Evolutionary conservation across 129 eudicot species (phyloP).

Genomic region (Artemisia argyi): DNA sequence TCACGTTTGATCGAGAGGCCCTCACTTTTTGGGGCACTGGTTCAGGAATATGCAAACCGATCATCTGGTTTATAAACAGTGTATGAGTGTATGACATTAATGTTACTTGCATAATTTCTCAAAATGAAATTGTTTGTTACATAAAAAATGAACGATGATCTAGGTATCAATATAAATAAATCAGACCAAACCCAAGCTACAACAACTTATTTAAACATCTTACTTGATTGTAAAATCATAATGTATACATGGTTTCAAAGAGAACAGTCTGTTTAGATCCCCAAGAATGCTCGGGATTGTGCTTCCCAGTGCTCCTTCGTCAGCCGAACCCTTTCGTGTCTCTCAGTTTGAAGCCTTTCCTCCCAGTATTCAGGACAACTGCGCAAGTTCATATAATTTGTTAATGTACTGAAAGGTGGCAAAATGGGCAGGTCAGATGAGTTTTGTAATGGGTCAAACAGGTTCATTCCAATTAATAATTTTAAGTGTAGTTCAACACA

Average conservation of each 20-base stretch:
- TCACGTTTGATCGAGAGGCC: conserved; percentile 56
- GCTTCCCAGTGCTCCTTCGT: conserved; percentile 89
- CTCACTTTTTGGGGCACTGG: conserved; percentile 72
- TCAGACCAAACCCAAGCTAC: conserved; percentile 9
- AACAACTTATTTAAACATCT: conserved; percentile 23
- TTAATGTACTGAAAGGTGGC: not conserved
- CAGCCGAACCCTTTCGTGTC: conserved; percentile 64
- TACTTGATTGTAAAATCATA: conserved; percentile 20
- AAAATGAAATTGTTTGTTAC: no score
- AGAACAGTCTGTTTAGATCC: conserved; percentile 25
- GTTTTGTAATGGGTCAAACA: not conserved
- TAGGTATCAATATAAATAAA: not conserved
- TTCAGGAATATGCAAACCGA: conserved; percentile 74
- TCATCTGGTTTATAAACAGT: conserved; percentile 50
- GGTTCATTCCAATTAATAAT: not conserved
- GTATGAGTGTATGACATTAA: not conserved
- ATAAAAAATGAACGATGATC: no score
- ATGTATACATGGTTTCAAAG: conserved; percentile 10
- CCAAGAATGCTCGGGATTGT: conserved; percentile 54
- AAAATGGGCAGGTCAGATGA: not conserved
- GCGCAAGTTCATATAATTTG: conserved; percentile 14
- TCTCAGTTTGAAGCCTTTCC: conserved; percentile 69
- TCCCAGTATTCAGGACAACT: conserved; percentile 94
- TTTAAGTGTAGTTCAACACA: not conserved
- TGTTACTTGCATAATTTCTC: no score